These are phyloP conservation scores for Salicornia ramosissima DNA, from an alignment of 148 eudicot genomes.

Conservation along the genomic window DNA sequence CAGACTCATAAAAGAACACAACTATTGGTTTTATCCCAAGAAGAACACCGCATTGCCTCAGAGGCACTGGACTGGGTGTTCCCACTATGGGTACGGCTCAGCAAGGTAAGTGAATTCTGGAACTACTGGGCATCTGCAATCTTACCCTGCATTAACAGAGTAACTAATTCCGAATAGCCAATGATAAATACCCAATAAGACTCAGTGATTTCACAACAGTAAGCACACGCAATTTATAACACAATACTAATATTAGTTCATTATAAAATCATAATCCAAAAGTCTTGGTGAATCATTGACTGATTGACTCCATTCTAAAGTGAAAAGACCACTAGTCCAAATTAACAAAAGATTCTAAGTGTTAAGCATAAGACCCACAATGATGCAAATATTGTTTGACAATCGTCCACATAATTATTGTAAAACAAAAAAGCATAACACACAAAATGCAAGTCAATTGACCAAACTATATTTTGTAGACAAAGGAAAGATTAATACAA, in stretches of 20 bases:
- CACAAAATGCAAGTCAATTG: not conserved
- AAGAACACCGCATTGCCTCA: not conserved
- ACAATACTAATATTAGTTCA: too few relatives aligned
- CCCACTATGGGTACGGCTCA: too few relatives aligned
- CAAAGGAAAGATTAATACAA: not conserved
- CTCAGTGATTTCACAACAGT: not conserved
- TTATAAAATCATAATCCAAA: not conserved
- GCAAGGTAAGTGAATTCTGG: too few relatives aligned
- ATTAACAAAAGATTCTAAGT: not conserved
- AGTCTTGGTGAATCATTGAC: not conserved
- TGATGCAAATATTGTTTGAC: not conserved
- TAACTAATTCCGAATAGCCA: not conserved
- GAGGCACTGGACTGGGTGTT: not conserved
- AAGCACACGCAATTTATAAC: not conserved
- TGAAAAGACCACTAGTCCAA: not conserved
- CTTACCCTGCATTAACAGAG: not conserved
- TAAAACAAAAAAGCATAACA: not conserved
- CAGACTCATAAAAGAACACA: slow-evolving; percentile 4
- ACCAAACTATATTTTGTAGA: not conserved
- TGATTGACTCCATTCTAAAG: not conserved
- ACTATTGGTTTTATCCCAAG: not conserved
- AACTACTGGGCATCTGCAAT: not conserved
- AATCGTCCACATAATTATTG: not conserved
- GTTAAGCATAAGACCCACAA: not conserved
- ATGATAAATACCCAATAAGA: not conserved